Conservation (phyloP, 495 filamentous ascomycete species). For the Neurospora sp. region DNA sequence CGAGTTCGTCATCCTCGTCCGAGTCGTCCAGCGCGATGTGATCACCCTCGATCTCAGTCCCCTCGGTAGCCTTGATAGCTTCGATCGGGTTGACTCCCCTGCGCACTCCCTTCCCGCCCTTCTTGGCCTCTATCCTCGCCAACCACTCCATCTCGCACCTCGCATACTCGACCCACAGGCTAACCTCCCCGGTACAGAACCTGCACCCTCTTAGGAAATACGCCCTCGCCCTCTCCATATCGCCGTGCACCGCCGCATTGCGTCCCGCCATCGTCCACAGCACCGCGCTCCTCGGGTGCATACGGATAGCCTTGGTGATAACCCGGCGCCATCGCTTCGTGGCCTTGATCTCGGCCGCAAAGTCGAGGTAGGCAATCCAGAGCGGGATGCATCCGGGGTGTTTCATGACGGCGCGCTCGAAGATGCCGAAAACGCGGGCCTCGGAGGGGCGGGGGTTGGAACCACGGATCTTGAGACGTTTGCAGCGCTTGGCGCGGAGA, state of each 20-base stretch:
- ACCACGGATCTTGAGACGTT: constrained; percentile 64
- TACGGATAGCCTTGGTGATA: constrained; percentile 63
- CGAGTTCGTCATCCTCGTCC: constrained; percentile 28
- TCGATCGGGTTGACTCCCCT: constrained; percentile 27
- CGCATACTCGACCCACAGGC: constrained; percentile 81
- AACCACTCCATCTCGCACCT: constrained; percentile 90
- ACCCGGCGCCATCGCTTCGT: constrained; percentile 70
- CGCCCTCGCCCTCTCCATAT: constrained; percentile 69
- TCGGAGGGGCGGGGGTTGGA: constrained; percentile 53
- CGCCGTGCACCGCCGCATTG: constrained; percentile 62
- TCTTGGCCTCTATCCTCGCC: constrained; percentile 62
- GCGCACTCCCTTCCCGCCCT: constrained; percentile 50
- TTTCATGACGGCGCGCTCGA: constrained; percentile 77
- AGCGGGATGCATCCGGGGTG: constrained; percentile 73
- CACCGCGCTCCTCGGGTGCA: constrained; percentile 75
- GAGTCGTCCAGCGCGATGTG: constrained; percentile 28
- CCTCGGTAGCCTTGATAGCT: constrained; percentile 29
- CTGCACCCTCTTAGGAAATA: constrained; percentile 85
- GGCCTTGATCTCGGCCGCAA: constrained; percentile 63
- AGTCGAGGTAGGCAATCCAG: constrained; percentile 91
- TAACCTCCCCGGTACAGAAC: constrained; percentile 64
- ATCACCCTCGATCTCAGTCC: constrained; percentile 17
- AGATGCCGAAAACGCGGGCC: constrained; percentile 74
- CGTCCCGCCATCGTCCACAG: constrained; percentile 84
- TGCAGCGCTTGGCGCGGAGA: constrained; percentile 71